Conservation (phyloP, 1,284 basidiomycete genomes). For the Tilletia setariae region DNA sequence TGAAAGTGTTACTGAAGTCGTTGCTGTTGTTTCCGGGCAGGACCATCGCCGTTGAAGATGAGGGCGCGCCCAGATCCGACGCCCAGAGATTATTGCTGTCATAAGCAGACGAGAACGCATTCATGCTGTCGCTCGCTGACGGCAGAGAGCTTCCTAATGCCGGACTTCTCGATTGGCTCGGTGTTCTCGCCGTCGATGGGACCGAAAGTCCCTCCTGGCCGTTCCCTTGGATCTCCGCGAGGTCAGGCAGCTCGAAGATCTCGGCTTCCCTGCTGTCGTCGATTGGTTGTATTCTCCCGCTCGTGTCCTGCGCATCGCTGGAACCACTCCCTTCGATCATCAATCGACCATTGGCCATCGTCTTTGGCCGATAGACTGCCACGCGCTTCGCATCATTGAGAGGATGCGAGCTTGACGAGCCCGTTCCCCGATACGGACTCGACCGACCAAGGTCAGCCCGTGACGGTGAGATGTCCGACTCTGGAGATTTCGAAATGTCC, state of each 20-base stretch:
- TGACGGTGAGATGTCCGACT: not conserved
- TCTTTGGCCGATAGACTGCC: constrained; percentile 8
- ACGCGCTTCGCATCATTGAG: not conserved
- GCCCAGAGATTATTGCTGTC: too few species aligned
- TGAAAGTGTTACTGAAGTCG: too few species aligned
- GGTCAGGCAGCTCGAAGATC: constrained; percentile 6
- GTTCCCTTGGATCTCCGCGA: not conserved
- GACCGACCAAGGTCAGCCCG: too few species aligned
- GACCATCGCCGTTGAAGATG: too few species aligned
- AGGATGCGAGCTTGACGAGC: not conserved
- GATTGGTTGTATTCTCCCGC: not conserved
- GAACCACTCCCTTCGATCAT: constrained; percentile 1
- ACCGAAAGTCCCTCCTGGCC: not conserved
- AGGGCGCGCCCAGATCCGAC: too few species aligned
- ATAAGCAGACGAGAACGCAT: too few species aligned
- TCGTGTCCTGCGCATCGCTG: not conserved
- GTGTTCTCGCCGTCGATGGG: not conserved
- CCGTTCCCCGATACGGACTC: not conserved
- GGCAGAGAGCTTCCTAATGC: not conserved
- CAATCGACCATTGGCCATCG: not conserved
- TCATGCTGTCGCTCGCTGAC: not conserved
- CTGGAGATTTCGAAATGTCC: not conserved
- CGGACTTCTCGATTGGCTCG: not conserved
- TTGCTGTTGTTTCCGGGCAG: too few species aligned
- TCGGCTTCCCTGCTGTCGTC: not conserved